Percentiles rank a stretch among this genome's conserved stretches.
These are phyloP conservation scores for Cardamine occulta DNA, from an alignment of 345 rosid species.

Conservation along the genomic window DNA sequence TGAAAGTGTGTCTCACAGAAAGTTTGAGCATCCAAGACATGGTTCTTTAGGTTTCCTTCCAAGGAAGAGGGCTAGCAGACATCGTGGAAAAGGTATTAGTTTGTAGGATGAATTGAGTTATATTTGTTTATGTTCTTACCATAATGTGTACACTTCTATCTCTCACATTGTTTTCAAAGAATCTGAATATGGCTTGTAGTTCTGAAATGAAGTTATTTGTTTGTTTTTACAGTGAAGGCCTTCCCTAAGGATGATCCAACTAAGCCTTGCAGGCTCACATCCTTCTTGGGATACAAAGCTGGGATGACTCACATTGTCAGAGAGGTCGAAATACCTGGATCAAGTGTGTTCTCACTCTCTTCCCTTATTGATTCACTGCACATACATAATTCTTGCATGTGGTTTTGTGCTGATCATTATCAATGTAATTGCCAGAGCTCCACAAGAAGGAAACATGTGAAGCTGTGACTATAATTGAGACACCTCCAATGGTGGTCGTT, in stretches of 20 bases:
- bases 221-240: slow-evolving; percentile 70
- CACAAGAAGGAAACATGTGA: slow-evolving; percentile 98
- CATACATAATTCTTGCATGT: not conserved
- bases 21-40: slow-evolving; percentile 93
- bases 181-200: not conserved
- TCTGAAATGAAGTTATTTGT: not conserved
- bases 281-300: slow-evolving; percentile 91
- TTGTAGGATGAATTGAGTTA: not conserved
- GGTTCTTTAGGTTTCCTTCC: slow-evolving; percentile 95
- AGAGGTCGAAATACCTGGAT: slow-evolving; percentile 95
- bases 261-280: slow-evolving; percentile 77
- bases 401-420: not conserved
- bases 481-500: slow-evolving; percentile 91
- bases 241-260: slow-evolving; percentile 82
- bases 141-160: not conserved
- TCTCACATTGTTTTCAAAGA: not conserved
- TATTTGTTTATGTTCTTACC: not conserved
- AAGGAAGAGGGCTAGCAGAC: slow-evolving; percentile 77
- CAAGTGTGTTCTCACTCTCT: slow-evolving; percentile 52
- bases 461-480: slow-evolving; percentile 80
- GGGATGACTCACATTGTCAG: slow-evolving; percentile 98
- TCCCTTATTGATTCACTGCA: not conserved
- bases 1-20: slow-evolving; percentile 78
- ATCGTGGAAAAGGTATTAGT: slow-evolving; percentile 77
- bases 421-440: slow-evolving; percentile 52